These are phyloP conservation scores for Candida maltosa DNA, from an alignment of 805 yeast genomes.

Conservation along the genomic window DNA sequence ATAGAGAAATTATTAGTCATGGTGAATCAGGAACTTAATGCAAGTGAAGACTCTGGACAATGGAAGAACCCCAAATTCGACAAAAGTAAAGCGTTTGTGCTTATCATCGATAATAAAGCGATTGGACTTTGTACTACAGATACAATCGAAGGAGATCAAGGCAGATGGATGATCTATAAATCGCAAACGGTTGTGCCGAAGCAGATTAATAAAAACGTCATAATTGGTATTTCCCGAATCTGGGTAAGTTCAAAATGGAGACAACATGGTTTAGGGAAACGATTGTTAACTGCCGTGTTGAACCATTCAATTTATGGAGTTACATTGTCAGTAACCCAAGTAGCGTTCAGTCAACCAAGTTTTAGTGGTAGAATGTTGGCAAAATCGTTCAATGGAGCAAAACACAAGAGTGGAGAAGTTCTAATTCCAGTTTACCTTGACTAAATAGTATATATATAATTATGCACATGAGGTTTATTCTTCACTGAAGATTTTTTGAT, in stretches of 20 bases:
- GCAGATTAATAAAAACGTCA: conserved; percentile 32
- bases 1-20: conserved; percentile 39
- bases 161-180: conserved; percentile 59
- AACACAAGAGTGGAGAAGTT: conserved; percentile 49
- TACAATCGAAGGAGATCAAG: conserved; percentile 24
- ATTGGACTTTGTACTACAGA: conserved; percentile 60
- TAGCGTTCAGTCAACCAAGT: conserved; percentile 76
- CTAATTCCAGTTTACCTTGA: conserved; percentile 47
- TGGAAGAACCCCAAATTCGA: conserved; percentile 23
- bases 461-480: conserved; percentile 1
- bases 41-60: conserved; percentile 37
- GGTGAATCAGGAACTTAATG: conserved; percentile 60
- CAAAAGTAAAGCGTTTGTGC: conserved; percentile 42
- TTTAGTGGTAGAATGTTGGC: conserved; percentile 63
- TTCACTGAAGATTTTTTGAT: conserved; percentile 28
- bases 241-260: conserved; percentile 47
- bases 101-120: conserved; percentile 42
- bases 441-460: conserved; percentile 2
- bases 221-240: conserved; percentile 38
- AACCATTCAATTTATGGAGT: conserved; percentile 49
- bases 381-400: conserved; percentile 48
- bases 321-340: conserved; percentile 33
- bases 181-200: conserved; percentile 50
- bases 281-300: conserved; percentile 42
- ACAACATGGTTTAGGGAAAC: conserved; percentile 47